These are phyloP conservation scores for Apiotrichum akiyoshidainum DNA, from an alignment of 1,284 basidiomycete genomes.

Conservation along the genomic window DNA sequence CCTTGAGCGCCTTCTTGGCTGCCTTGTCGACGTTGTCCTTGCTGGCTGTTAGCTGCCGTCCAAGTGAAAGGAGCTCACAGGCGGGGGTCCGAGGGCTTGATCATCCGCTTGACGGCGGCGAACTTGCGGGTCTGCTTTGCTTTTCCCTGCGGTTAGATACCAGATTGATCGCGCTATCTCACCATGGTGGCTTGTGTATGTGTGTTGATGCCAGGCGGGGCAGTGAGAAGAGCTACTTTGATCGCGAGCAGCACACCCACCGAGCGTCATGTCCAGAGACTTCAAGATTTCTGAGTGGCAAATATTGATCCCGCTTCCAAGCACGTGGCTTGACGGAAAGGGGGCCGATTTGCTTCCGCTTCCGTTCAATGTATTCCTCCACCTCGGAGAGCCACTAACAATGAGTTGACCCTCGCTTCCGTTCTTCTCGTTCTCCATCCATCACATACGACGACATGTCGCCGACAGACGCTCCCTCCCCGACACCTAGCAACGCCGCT, in stretches of 20 bases:
- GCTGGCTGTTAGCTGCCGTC: constrained; percentile 33
- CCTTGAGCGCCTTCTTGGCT: constrained; percentile 52
- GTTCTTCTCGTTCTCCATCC: neutral
- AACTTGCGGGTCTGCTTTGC: constrained; percentile 94
- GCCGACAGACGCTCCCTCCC: constrained; percentile 20
- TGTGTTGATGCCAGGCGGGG: neutral
- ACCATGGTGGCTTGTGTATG: neutral
- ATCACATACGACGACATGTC: constrained; percentile 11
- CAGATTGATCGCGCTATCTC: neutral
- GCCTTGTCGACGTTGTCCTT: constrained; percentile 55
- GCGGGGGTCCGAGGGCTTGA: constrained; percentile 91
- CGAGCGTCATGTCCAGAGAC: neutral
- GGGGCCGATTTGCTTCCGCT: neutral
- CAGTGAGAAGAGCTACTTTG: neutral
- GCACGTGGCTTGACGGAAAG: neutral
- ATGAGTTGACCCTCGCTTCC: neutral
- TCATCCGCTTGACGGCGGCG: constrained; percentile 87
- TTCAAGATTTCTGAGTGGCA: constrained; percentile 18
- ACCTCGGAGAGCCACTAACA: constrained; percentile 9
- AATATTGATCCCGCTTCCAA: neutral
- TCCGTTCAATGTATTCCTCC: constrained; percentile 13
- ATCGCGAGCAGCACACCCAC: neutral
- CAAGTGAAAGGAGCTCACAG: constrained; percentile 60
- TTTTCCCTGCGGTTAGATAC: constrained; percentile 64
- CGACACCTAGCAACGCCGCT: constrained; percentile 24